A percentile compares a stretch with the other conserved stretches of the same genome.
phyloP scores from a whole-genome alignment of 1,284 basidiomycete species.

The Heimioporus retisporus region DNA sequence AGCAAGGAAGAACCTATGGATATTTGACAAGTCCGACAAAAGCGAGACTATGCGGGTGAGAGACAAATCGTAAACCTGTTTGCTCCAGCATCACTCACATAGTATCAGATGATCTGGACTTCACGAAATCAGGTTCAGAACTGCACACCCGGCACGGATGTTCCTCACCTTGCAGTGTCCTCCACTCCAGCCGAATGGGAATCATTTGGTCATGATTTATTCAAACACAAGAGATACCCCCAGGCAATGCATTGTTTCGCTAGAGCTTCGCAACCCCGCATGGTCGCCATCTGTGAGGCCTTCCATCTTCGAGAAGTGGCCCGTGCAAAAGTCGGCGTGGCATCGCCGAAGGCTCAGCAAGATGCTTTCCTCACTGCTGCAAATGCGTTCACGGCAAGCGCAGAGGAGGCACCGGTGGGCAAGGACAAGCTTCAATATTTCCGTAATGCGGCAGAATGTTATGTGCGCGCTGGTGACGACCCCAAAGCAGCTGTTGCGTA shows the following conservation, averaged over 20 bases:
- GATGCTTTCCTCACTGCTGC: conserved; percentile 60
- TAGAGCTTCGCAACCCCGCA: conserved; percentile 56
- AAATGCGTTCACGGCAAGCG: conserved; percentile 58
- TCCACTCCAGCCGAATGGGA: conserved; percentile 68
- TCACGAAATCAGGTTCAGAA: conserved; percentile 53
- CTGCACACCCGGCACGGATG: conserved; percentile 53
- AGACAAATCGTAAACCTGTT: background rate
- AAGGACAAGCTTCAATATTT: conserved; percentile 53
- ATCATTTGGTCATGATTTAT: conserved; percentile 60
- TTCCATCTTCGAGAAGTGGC: conserved; percentile 58
- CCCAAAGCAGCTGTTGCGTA: conserved; percentile 59
- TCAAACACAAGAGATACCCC: conserved; percentile 62
- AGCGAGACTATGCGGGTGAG: conserved; percentile 69
- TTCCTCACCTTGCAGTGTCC: conserved; percentile 59
- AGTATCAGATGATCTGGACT: conserved; percentile 62
- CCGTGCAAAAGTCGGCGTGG: conserved; percentile 36
- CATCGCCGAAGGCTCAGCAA: conserved; percentile 31
- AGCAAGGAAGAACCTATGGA: conserved; percentile 75
- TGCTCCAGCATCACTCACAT: background rate
- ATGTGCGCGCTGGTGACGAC: conserved; percentile 52
- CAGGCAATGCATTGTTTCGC: conserved; percentile 74
- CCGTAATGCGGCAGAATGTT: conserved; percentile 65
- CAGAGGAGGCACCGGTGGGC: conserved; percentile 36
- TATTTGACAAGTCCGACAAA: conserved; percentile 68
- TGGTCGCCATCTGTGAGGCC: conserved; percentile 58